Conservation (phyloP, 129 eudicot species). For the Flaveria trinervia region DNA sequence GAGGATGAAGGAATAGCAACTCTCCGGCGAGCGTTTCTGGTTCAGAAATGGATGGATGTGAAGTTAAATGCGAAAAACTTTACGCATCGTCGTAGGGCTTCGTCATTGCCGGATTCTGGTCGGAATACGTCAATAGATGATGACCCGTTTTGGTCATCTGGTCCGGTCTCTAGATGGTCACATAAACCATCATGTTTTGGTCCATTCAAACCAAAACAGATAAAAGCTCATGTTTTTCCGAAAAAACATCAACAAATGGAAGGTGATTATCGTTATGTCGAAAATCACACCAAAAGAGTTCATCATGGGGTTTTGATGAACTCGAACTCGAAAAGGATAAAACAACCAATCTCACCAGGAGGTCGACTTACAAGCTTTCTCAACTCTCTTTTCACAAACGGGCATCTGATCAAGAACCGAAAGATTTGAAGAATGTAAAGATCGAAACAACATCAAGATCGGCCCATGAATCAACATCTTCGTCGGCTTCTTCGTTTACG, state of each 20-base stretch:
- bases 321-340: constrained; percentile 54
- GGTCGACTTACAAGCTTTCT: constrained; percentile 59
- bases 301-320: constrained; percentile 21
- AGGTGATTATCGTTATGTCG: constrained; percentile 20
- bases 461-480: constrained; percentile 46
- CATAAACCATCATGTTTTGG: constrained; percentile 47
- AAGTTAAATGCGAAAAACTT: constrained; percentile 36
- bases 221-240: constrained; percentile 24
- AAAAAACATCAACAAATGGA: constrained; percentile 24
- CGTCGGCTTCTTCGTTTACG: constrained; percentile 72
- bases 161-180: not conserved
- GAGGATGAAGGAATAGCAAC: constrained; percentile 55
- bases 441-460: constrained; percentile 35
- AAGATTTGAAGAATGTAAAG: constrained; percentile 20
- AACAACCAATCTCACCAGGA: constrained; percentile 85
- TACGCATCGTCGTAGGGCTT: constrained; percentile 13
- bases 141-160: constrained; percentile 39
- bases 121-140: constrained; percentile 12
- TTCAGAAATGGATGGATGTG: constrained; percentile 72
- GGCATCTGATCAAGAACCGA: constrained; percentile 37
- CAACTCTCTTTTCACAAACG: constrained; percentile 52
- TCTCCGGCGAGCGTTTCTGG: constrained; percentile 59
- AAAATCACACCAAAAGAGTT: not conserved
- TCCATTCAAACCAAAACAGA: constrained; percentile 42
- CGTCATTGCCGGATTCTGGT: constrained; percentile 35